Evolutionary conservation across 768 basidiomycete species (phyloP), one percentile per base, ranked within the genome.

Genomic region (Amanita phalloides): DNA sequence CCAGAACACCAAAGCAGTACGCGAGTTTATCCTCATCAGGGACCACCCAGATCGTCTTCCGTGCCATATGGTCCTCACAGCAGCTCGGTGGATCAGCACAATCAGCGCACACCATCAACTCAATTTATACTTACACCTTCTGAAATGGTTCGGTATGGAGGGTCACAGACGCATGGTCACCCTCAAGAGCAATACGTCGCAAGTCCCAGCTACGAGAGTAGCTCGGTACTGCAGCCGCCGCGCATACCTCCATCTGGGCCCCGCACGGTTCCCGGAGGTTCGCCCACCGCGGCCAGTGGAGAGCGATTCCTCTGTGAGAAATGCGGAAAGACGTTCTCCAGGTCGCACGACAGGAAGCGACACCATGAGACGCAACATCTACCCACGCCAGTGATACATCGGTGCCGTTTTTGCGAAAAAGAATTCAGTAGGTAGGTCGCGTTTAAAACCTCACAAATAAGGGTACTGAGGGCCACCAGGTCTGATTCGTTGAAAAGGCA

Each of bases 401-500:
- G 73, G 48, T 90, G 88, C 66, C 76, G 75, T 25, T 82, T 72
- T 62, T 90, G 88, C 66, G 73, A 76, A 58, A 89, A 88, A 66
- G 81, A 81, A 61, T 88, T 89, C 63, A 86, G 84, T 68, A 79
- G 88, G 64, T 76, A 68, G 48, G 71, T 54, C 49, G 53, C 41
- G 47, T 43, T 39, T 3, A 20, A 23, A 8, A 35, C 17, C 9
- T 44, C 3, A 32, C 14, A n/a, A 42, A 32, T 45, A 36, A 14
- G 6, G 3, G 45, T 28, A 21, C 42, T 51, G 28, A 48, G 7
- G n/a, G 6, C 9, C 4, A 42, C 13, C 25, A 74, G 72, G 55
- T 70, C 71, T 45, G 85, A 86, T 68, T 90, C 88, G 53, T 71
- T 89, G 57, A 90, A 89, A 67, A 75, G 88, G 62, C 88, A 90